Conservation (phyloP, 2,329 filamentous ascomycete genomes). For the Parastagonospora nodorum region DNA sequence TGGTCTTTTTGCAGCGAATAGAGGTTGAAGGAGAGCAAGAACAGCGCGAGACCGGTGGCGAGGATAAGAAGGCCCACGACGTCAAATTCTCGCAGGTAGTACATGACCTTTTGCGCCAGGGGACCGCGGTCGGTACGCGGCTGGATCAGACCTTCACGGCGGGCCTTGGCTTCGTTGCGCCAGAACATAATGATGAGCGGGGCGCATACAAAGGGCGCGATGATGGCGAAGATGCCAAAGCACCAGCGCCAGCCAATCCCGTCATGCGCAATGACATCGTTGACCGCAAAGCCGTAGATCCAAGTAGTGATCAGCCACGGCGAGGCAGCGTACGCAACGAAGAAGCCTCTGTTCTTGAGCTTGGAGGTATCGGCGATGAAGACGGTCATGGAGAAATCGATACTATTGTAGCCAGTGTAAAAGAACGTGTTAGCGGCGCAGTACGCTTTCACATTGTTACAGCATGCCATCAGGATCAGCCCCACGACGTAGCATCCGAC, state of each 20-base stretch:
- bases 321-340: slow-evolving; percentile 56
- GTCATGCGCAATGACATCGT: slow-evolving; percentile 50
- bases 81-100: slow-evolving; percentile 69
- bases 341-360: slow-evolving; percentile 65
- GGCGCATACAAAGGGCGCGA: slow-evolving; percentile 64
- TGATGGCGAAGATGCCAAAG: slow-evolving; percentile 69
- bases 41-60: slow-evolving; percentile 64
- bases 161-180: slow-evolving; percentile 65
- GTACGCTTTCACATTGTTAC: slow-evolving; percentile 65
- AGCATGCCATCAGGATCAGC: slow-evolving; percentile 71
- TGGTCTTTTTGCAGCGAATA: slow-evolving; percentile 36
- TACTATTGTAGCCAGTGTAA: slow-evolving; percentile 63
- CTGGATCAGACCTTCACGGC: slow-evolving; percentile 57
- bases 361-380: slow-evolving; percentile 72
- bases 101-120: slow-evolving; percentile 51
- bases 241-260: slow-evolving; percentile 67
- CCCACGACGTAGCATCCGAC: slow-evolving; percentile 37
- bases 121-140: slow-evolving; percentile 55
- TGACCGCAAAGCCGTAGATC: slow-evolving; percentile 33
- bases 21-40: slow-evolving; percentile 72
- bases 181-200: slow-evolving; percentile 65
- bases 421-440: slow-evolving; percentile 71
- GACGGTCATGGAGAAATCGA: slow-evolving; percentile 67
- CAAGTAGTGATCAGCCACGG: slow-evolving; percentile 42
- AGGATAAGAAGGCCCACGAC: slow-evolving; percentile 65